A percentile compares a stretch with the other conserved stretches of the same genome.
phyloP scores from a whole-genome alignment of 768 basidiomycete genomes.

The Auricularia sp. region DNA sequence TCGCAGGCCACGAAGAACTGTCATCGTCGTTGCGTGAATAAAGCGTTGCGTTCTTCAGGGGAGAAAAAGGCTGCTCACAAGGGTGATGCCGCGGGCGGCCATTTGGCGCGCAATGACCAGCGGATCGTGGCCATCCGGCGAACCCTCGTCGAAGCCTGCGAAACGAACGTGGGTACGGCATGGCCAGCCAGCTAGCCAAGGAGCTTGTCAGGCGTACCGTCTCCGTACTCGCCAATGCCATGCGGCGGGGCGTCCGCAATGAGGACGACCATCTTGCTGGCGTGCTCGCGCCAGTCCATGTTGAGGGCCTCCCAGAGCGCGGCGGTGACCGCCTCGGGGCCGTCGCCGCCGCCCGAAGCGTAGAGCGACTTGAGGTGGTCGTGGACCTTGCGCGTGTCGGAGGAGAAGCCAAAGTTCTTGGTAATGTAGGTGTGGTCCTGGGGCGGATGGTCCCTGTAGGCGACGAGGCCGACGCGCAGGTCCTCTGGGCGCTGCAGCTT shows the following conservation, averaged over 20 bases:
- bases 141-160: slow-evolving; percentile 84
- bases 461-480: slow-evolving; percentile 84
- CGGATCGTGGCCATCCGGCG: slow-evolving; percentile 90
- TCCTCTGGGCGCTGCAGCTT: slow-evolving; percentile 82
- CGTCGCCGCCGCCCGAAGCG: slow-evolving; percentile 88
- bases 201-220: slow-evolving; percentile 45
- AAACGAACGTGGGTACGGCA: neutral
- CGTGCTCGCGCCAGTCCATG: slow-evolving; percentile 82
- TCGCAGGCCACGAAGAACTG: slow-evolving; percentile 99
- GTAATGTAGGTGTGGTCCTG: slow-evolving; percentile 93
- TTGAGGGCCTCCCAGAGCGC: slow-evolving; percentile 77
- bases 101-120: slow-evolving; percentile 77
- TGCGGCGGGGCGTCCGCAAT: slow-evolving; percentile 98
- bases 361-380: slow-evolving; percentile 73
- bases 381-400: slow-evolving; percentile 81
- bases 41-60: neutral
- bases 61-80: slow-evolving; percentile 41
- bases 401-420: slow-evolving; percentile 91
- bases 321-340: slow-evolving; percentile 94
- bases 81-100: slow-evolving; percentile 83
- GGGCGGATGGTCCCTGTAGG: slow-evolving; percentile 94
- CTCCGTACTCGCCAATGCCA: slow-evolving; percentile 94
- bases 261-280: slow-evolving; percentile 93
- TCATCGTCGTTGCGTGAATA: neutral
- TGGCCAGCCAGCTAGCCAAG: neutral